A percentile compares a stretch with the other conserved stretches of the same genome.
Evolutionary conservation across 1,284 basidiomycete species (phyloP).

Genomic region (Naganishia liquefaciens): DNA sequence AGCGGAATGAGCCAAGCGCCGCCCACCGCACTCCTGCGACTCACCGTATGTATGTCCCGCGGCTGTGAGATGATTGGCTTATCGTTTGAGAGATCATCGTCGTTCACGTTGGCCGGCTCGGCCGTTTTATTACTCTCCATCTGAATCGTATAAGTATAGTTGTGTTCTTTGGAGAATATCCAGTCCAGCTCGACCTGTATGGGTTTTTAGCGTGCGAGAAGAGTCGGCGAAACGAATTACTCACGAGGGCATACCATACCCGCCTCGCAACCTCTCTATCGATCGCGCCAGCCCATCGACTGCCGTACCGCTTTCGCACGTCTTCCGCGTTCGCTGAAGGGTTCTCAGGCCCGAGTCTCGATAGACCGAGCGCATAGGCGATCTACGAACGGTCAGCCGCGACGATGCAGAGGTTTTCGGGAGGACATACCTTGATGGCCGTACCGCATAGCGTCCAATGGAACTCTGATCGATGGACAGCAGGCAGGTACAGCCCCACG

Average conservation of each 20-base stretch:
- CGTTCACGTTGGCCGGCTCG: constrained; percentile 40
- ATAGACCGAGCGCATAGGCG: constrained; percentile 29
- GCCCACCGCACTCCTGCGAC: neutral
- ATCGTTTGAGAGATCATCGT: constrained; percentile 30
- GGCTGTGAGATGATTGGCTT: constrained; percentile 35
- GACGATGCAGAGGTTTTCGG: neutral
- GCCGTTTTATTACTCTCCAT: constrained; percentile 38
- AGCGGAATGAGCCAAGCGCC: neutral
- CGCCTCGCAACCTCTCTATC: constrained; percentile 39
- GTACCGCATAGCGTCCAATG: constrained; percentile 40
- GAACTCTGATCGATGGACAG: constrained; percentile 36
- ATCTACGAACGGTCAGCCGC: constrained; percentile 13
- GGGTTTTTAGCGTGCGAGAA: neutral
- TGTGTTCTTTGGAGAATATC: constrained; percentile 40
- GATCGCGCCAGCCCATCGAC: constrained; percentile 36
- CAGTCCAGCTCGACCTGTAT: constrained; percentile 38
- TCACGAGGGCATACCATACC: constrained; percentile 38
- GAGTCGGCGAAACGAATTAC: neutral
- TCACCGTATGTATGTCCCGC: constrained; percentile 35
- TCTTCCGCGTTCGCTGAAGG: constrained; percentile 15
- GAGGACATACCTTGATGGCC: constrained; percentile 35
- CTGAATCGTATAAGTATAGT: constrained; percentile 38
- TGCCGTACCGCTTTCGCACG: constrained; percentile 23
- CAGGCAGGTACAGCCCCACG: constrained; percentile 36
- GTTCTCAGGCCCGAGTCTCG: constrained; percentile 26